Evolutionary conservation across 2,329 filamentous ascomycete species (phyloP).

Genomic region (Didymella lethalis): DNA sequence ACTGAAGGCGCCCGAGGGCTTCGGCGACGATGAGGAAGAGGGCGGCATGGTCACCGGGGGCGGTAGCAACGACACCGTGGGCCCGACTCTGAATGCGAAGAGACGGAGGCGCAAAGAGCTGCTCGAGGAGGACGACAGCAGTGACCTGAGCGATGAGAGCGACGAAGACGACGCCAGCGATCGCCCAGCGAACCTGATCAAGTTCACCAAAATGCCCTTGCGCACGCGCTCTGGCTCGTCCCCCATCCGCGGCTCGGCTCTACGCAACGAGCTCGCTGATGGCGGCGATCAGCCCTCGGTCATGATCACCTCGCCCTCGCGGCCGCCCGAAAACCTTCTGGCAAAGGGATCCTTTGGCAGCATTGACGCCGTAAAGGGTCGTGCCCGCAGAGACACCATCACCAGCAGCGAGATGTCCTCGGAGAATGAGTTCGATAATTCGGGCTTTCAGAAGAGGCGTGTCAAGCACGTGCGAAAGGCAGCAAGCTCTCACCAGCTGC

Average conservation of each 20-base stretch:
- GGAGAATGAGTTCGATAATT: slow-evolving; percentile 78
- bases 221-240: slow-evolving; percentile 87
- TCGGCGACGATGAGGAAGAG: slow-evolving; percentile 75
- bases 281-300: slow-evolving; percentile 61
- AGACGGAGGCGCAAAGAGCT: slow-evolving; percentile 75
- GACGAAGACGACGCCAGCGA: slow-evolving; percentile 73
- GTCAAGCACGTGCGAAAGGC: slow-evolving; percentile 66
- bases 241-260: slow-evolving; percentile 63
- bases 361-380: slow-evolving; percentile 73
- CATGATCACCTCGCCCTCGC: slow-evolving; percentile 64
- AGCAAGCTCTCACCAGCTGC: slow-evolving; percentile 60
- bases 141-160: slow-evolving; percentile 83
- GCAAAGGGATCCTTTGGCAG: slow-evolving; percentile 76
- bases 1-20: slow-evolving; percentile 60
- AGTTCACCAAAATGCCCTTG: slow-evolving; percentile 95
- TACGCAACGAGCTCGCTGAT: slow-evolving; percentile 64
- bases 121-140: slow-evolving; percentile 85
- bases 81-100: slow-evolving; percentile 68
- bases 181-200: slow-evolving; percentile 84
- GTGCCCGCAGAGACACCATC: slow-evolving; percentile 75
- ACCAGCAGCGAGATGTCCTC: slow-evolving; percentile 86
- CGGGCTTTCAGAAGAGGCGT: slow-evolving; percentile 69
- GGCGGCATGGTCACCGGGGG: slow-evolving; percentile 74
- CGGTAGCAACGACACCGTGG: slow-evolving; percentile 70
- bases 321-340: slow-evolving; percentile 56